Evolutionary conservation across 2,329 filamentous ascomycete species (phyloP).

Genomic region (Penicillium sp.): DNA sequence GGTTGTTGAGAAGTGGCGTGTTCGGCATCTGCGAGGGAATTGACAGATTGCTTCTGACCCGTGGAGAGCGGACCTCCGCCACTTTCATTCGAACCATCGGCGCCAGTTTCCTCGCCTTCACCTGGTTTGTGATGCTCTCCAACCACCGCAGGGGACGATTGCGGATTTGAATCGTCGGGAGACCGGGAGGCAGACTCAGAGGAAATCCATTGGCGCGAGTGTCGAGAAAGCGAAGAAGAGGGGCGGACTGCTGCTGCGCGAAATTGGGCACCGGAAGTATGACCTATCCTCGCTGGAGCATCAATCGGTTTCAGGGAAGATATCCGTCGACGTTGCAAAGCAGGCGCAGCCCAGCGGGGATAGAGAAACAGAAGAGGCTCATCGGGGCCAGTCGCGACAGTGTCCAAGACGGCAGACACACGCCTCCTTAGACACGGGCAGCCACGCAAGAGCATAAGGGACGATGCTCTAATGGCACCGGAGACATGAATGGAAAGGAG

Average conservation of each 20-base stretch:
- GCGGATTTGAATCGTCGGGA: not conserved
- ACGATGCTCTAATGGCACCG: slow-evolving; percentile 14
- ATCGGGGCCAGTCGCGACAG: slow-evolving; percentile 36
- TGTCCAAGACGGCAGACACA: slow-evolving; percentile 37
- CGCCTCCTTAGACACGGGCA: slow-evolving; percentile 42
- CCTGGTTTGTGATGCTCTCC: not conserved
- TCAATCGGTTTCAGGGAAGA: slow-evolving; percentile 16
- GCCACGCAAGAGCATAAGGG: slow-evolving; percentile 45
- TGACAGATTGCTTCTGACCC: not conserved
- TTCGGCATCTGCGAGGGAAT: not conserved
- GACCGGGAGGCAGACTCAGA: not conserved
- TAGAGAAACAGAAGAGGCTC: slow-evolving; percentile 49
- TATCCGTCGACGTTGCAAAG: slow-evolving; percentile 22
- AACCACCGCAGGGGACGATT: not conserved
- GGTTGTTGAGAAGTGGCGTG: not conserved
- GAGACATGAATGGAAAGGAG: slow-evolving; percentile 16
- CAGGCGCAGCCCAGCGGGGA: slow-evolving; percentile 40
- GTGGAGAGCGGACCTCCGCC: not conserved
- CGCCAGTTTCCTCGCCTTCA: not conserved
- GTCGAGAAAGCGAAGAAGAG: slow-evolving; percentile 7
- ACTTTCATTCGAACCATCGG: not conserved
- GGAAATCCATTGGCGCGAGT: slow-evolving; percentile 28
- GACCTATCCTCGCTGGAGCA: not conserved
- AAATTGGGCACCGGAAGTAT: not conserved
- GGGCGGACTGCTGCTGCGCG: not conserved